A percentile compares a stretch with the other conserved stretches of the same genome.
phyloP scores from a whole-genome alignment of 441 rosid species.

The Populus hybrid region DNA sequence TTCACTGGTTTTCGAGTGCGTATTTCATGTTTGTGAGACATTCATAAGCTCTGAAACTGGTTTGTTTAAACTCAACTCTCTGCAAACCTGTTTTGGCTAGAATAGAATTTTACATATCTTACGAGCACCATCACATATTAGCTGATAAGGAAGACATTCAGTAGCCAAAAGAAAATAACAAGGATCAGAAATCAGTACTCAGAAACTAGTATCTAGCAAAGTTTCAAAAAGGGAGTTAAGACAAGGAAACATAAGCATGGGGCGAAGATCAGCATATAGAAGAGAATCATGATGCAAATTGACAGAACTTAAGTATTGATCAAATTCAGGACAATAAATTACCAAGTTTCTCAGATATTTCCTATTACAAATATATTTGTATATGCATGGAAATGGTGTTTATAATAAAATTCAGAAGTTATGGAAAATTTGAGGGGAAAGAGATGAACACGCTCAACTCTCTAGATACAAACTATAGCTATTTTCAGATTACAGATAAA shows the following conservation, averaged over 20 bases:
- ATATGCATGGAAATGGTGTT: not conserved
- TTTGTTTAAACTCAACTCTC: not conserved
- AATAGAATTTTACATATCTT: not conserved
- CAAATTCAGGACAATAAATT: not conserved
- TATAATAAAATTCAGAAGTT: not conserved
- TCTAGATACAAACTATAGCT: not conserved
- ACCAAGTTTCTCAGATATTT: not conserved
- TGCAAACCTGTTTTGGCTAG: not conserved
- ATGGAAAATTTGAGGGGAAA: not conserved
- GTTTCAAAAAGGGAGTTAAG: not conserved
- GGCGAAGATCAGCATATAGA: not conserved
- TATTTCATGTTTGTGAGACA: not conserved
- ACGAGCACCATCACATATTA: not conserved
- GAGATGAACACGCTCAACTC: not conserved
- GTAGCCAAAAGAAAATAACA: not conserved
- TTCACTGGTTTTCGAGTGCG: too few relatives aligned
- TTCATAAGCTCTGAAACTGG: not conserved
- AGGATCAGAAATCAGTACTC: not conserved
- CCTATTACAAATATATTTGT: not conserved
- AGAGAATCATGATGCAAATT: not conserved
- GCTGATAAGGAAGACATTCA: not conserved
- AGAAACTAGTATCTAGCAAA: not conserved
- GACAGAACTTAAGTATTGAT: not conserved
- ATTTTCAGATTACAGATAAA: conserved; percentile 16
- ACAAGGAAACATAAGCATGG: not conserved